phyloP scores from a whole-genome alignment of 345 rosid species.

The Eutrema heterophyllum region DNA sequence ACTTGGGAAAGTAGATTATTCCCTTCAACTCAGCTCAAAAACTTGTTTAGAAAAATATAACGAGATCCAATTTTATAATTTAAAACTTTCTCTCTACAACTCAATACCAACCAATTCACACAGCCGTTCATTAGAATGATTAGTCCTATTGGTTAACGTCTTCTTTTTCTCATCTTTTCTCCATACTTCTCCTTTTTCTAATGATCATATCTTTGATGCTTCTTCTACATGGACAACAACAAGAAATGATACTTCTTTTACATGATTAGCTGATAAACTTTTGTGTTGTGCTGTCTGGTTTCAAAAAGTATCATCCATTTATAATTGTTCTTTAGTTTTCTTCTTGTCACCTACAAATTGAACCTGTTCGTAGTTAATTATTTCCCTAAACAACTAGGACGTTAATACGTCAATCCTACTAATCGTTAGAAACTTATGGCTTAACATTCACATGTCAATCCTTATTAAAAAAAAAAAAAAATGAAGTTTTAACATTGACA shows the following conservation, averaged over 20 bases:
- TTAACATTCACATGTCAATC: too few species aligned
- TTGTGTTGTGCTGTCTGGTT: conserved; percentile 14
- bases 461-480: too few species aligned
- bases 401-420: too few species aligned
- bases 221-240: not conserved
- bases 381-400: too few species aligned
- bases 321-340: too few species aligned
- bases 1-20: not conserved
- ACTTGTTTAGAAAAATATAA: not conserved
- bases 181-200: not conserved
- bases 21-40: not conserved
- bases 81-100: not conserved
- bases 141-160: conserved; percentile 15
- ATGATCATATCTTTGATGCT: conserved; percentile 9
- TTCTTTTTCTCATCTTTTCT: conserved; percentile 17
- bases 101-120: not conserved
- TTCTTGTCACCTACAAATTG: too few species aligned
- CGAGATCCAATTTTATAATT: not conserved
- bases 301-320: not conserved
- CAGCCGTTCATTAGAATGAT: not conserved
- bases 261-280: conserved; percentile 13
- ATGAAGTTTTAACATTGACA: too few species aligned
- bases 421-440: too few species aligned
- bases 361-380: too few species aligned
- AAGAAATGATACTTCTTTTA: conserved; percentile 2